phyloP scores from a whole-genome alignment of 495 filamentous ascomycete genomes.

The Hypoxylon subgilvum region DNA sequence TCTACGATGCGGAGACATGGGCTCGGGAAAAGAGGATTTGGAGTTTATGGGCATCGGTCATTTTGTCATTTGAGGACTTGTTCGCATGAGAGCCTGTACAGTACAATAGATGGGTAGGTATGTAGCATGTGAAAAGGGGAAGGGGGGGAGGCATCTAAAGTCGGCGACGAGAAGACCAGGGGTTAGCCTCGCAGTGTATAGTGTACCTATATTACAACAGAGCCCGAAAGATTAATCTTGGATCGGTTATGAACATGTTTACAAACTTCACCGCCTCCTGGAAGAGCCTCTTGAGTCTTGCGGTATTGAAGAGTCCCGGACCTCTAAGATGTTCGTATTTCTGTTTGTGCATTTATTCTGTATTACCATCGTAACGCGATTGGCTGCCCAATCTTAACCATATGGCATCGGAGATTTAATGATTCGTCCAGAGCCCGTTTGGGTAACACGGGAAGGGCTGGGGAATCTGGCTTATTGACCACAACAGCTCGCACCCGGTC shows the following conservation, averaged over 20 bases:
- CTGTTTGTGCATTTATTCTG: conserved; percentile 3
- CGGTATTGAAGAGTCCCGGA: no score
- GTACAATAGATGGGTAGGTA: conserved; percentile 39
- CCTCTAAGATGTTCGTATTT: conserved; percentile 21
- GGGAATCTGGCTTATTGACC: conserved; percentile 9
- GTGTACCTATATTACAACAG: background rate
- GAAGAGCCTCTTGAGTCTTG: no score
- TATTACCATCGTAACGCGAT: conserved; percentile 13
- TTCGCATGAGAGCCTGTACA: conserved; percentile 36
- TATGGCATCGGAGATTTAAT: conserved; percentile 41
- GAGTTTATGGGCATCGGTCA: conserved; percentile 36
- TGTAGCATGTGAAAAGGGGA: conserved; percentile 34
- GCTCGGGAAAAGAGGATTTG: conserved; percentile 36
- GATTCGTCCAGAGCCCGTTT: conserved; percentile 27
- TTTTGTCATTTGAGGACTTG: conserved; percentile 27
- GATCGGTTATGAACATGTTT: background rate
- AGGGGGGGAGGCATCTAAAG: conserved; percentile 25
- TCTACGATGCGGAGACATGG: conserved; percentile 31
- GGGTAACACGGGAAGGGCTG: conserved; percentile 27
- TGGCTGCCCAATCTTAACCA: conserved; percentile 9
- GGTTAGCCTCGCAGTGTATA: conserved; percentile 14
- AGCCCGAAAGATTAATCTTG: conserved; percentile 5
- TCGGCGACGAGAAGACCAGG: conserved; percentile 15
- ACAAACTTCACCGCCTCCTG: no score
- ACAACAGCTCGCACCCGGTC: conserved; percentile 15